These are phyloP conservation scores for Suillus hirtellus DNA, from an alignment of 768 basidiomycete species.

Conservation along the genomic window DNA sequence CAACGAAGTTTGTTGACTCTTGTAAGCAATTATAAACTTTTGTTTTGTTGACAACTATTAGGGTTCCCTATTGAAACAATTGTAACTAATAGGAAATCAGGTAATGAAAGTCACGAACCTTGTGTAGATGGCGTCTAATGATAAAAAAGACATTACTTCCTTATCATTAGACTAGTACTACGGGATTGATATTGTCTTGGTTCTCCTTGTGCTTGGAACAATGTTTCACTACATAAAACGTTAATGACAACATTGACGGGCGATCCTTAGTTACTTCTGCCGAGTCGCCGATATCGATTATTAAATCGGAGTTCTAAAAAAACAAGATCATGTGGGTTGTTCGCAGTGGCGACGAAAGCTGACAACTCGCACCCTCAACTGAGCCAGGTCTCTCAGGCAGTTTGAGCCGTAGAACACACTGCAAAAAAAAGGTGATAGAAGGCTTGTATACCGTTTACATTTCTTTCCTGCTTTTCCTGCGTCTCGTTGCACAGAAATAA, in stretches of 20 bases:
- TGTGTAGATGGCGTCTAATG: background rate
- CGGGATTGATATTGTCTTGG: background rate
- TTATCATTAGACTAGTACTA: background rate
- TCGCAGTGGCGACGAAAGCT: slow-evolving; percentile 33
- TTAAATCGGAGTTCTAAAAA: slow-evolving; percentile 29
- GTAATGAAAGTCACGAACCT: slow-evolving; percentile 22
- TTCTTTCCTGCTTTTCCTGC: slow-evolving; percentile 37
- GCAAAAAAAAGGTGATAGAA: slow-evolving; percentile 39
- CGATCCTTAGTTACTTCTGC: background rate
- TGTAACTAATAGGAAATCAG: slow-evolving; percentile 32
- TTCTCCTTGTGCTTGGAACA: background rate
- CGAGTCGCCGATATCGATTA: slow-evolving; percentile 24
- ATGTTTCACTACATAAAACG: background rate
- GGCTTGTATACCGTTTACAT: slow-evolving; percentile 39
- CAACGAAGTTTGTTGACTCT: slow-evolving; percentile 35
- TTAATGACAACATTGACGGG: background rate
- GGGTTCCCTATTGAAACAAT: slow-evolving; percentile 35
- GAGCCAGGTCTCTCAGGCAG: slow-evolving; percentile 40
- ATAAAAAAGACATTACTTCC: background rate
- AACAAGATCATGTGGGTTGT: slow-evolving; percentile 24
- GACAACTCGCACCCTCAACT: slow-evolving; percentile 39
- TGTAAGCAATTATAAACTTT: slow-evolving; percentile 39
- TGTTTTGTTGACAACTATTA: slow-evolving; percentile 40
- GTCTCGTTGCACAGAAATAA: slow-evolving; percentile 46
- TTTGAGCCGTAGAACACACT: slow-evolving; percentile 37